phyloP scores from a whole-genome alignment of 345 rosid species.

The Raphanus sativus region DNA sequence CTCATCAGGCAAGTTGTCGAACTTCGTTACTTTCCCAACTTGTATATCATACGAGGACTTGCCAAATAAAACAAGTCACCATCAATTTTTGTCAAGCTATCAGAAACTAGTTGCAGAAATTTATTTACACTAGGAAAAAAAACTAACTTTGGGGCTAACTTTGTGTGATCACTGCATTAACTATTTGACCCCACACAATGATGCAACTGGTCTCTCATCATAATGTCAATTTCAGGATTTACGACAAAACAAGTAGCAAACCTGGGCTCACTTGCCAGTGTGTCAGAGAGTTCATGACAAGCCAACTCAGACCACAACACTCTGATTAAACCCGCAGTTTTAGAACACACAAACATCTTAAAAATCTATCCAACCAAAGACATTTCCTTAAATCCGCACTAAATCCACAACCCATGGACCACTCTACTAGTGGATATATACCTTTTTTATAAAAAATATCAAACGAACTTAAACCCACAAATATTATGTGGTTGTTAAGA shows the following conservation, averaged over 20 bases:
- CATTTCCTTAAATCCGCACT: constrained; percentile 41
- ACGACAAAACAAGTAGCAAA: constrained; percentile 36
- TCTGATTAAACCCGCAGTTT: constrained; percentile 29
- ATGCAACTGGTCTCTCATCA: constrained; percentile 33
- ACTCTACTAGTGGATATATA: constrained; percentile 26
- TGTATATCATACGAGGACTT: constrained; percentile 30
- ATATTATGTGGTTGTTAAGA: constrained; percentile 34
- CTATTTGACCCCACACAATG: constrained; percentile 28
- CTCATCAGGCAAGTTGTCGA: constrained; percentile 30
- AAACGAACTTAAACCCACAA: constrained; percentile 13
- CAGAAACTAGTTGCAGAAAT: constrained; percentile 6
- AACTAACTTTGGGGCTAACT: not conserved
- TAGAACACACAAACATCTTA: constrained; percentile 24
- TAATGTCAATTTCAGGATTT: constrained; percentile 26
- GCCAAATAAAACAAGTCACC: constrained; percentile 20
- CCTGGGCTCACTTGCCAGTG: constrained; percentile 44
- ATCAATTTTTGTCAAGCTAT: constrained; percentile 25
- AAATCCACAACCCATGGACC: constrained; percentile 37
- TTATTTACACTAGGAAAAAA: constrained; percentile 1
- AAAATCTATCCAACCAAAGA: constrained; percentile 36
- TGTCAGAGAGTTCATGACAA: constrained; percentile 42
- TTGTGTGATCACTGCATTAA: constrained; percentile 24
- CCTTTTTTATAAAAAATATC: not conserved
- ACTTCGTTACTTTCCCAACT: constrained; percentile 35
- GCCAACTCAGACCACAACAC: constrained; percentile 36